Base-by-base conservation (phyloP, 2,329 filamentous ascomycete genomes). In the Botrytis hyacinthi region DNA sequence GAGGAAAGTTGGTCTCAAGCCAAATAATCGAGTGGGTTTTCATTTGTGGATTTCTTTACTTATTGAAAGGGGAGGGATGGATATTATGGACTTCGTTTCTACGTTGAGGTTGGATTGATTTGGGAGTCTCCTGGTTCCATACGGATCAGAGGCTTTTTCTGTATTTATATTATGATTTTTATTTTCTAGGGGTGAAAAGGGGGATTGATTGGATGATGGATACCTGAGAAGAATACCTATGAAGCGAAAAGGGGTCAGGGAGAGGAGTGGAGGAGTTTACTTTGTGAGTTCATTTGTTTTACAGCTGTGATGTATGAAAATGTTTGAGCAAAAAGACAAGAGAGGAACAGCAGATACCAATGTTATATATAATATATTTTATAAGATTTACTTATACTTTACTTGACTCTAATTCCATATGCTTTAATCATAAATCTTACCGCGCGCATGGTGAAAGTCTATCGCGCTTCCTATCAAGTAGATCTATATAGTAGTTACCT, bases 131-230 rank as follows among this genome's bases (percentile, higher is more conserved):
- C 26, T 42, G 66, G 6, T 42, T 42, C 44, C 9, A 32, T 57
- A 9, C 51, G 29, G 42, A 18, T 0, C 48, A 18, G 46, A 42
- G 48, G 54, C 32, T 57, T 57, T 68, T 5, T 26, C 37, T 68
- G 66, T 68, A 68, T 32, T 68, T 68, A 68, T 68, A 68, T 68
- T 10, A 68, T 57, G 66, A 67, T 26, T 40, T 32, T 68, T 32
- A 42, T 42, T 68, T 57, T 51, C 29, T 9, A 10, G 35, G 26
- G 42, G n/a, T 66, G 62, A 20, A 54, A 16, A 54, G 4, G 61
- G 61, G 26, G n/a, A 44, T n/a, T 35, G n/a, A n/a, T n/a, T 57
- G 37, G 26, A 57, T 42, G n/a, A 32, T 57, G 66, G 26, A 63
- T 63, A 63, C 61, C 37, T 44, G 18, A 63, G 60, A 63, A 29